phyloP scores from a whole-genome alignment of 495 filamentous ascomycete species.

The Viridothelium virens region DNA sequence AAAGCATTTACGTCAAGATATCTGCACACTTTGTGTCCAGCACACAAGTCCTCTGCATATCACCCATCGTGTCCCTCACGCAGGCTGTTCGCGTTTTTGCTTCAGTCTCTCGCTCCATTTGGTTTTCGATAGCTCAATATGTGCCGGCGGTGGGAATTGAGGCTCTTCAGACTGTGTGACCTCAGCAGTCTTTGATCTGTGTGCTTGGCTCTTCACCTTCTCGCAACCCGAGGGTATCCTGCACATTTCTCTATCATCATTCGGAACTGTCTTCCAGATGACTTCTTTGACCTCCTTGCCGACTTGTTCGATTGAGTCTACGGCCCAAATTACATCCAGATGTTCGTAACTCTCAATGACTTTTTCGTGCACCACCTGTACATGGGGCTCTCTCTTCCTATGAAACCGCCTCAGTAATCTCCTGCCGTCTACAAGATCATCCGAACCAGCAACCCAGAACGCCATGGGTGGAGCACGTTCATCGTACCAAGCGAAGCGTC shows the following conservation, averaged over 20 bases:
- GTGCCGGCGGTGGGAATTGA: neutral
- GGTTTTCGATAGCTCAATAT: constrained; percentile 5
- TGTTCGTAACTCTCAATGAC: constrained; percentile 90
- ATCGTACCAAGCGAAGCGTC: constrained; percentile 67
- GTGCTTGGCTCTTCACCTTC: constrained; percentile 22
- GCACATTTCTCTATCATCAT: constrained; percentile 49
- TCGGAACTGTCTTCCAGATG: constrained; percentile 64
- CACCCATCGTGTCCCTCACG: neutral
- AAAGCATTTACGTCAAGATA: neutral
- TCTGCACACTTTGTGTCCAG: neutral
- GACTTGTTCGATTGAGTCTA: constrained; percentile 79
- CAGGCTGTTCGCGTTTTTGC: neutral
- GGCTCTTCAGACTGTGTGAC: neutral
- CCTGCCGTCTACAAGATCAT: constrained; percentile 76
- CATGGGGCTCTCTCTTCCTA: constrained; percentile 72
- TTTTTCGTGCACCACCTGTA: constrained; percentile 69
- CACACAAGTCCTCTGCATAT: neutral
- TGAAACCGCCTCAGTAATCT: constrained; percentile 67
- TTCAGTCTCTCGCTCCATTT: constrained; percentile 5
- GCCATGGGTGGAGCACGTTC: constrained; percentile 73
- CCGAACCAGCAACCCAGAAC: constrained; percentile 77
- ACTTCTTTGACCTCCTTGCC: constrained; percentile 75
- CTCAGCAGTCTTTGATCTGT: neutral
- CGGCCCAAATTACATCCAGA: constrained; percentile 92
- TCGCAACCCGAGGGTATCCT: constrained; percentile 59